Base-by-base conservation (phyloP, 208 protist species). In the Zelonia costaricensis region DNA sequence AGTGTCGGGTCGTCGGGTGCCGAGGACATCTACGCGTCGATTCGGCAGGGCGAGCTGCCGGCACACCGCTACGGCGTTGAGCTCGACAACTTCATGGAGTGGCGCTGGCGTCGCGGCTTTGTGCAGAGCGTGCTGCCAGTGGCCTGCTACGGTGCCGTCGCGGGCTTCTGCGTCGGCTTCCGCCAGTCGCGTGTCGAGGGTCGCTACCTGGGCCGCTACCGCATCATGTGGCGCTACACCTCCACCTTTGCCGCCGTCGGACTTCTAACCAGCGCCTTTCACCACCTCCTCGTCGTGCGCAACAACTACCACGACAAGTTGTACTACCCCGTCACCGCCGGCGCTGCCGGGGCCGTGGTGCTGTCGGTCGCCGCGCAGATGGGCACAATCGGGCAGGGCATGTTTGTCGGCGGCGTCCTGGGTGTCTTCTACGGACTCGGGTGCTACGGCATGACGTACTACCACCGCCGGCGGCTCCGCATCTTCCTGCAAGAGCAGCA, bases 61-160 rank as follows among this genome's bases (percentile, higher is more conserved):
- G 74, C 67, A 28, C 62, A 92, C 55, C 74, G 62, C 22, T 95
- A 90, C 60, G 57, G 69, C 18, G 71, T 79, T 0, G 86, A 95
- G 57, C 44, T 95, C 12, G 66, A 76, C 45, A 72, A 76, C 52
- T 95, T 91, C 62, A 53, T 91, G 39, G 78, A 92, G 68, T 91
- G 89, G 82, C 85, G 89, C n/a, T 90, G 82, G 78, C 80, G 86
- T 6, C 72, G 86, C 3, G 89, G 89, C 15, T 72, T 89, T 31
- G 13, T 95, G 25, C 86, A 91, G 62, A 85, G 76, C 55, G 76
- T 95, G 1, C 82, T 95, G 28, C 89, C 86, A n/a, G 81, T 81
- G 2, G 78, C 86, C 3, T 88, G 78, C 61, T 88, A 84, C 59
- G 74, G 83, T 43, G 80, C 78, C 9, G 1, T 86, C 13, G 62